phyloP scores from a whole-genome alignment of 139 green algal genomes.

The Chlamydomonas asymmetrica region DNA sequence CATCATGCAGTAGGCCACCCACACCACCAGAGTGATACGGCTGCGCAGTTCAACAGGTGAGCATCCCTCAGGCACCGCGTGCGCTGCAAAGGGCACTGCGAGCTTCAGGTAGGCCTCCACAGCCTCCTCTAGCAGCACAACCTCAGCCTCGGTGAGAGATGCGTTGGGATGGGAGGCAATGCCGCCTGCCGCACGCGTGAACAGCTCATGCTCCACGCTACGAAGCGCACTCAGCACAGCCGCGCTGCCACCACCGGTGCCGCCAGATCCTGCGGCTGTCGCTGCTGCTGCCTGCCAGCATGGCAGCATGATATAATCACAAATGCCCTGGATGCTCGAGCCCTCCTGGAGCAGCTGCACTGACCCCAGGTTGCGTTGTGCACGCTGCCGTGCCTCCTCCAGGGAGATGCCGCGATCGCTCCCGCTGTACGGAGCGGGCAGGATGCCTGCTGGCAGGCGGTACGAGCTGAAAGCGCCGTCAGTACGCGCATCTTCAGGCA shows the following conservation, averaged over 20 bases:
- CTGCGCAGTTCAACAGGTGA: slow-evolving; percentile 48
- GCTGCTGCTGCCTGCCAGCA: not conserved
- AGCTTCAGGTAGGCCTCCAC: slow-evolving; percentile 37
- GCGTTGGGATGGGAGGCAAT: not conserved
- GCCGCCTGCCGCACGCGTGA: slow-evolving; percentile 9
- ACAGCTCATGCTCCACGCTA: slow-evolving; percentile 45
- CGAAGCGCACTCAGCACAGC: slow-evolving; percentile 30
- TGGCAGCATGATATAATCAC: not conserved
- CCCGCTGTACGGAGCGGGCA: too few relatives aligned
- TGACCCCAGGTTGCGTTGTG: slow-evolving; percentile 28
- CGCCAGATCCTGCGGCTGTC: not conserved
- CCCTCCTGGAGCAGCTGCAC: slow-evolving; percentile 10
- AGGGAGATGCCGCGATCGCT: not conserved
- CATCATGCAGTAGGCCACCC: slow-evolving; percentile 45
- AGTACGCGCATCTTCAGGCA: not conserved
- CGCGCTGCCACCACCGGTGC: too few relatives aligned
- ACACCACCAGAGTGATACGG: slow-evolving; percentile 47
- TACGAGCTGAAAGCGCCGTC: not conserved
- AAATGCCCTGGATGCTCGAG: not conserved
- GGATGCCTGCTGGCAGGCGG: too few relatives aligned
- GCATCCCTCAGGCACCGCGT: not conserved
- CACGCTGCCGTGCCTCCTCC: slow-evolving; percentile 8
- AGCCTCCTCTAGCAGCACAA: slow-evolving; percentile 19
- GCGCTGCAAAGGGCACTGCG: slow-evolving; percentile 4
- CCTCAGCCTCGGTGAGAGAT: slow-evolving; percentile 13